Base-by-base conservation (phyloP, 768 basidiomycete genomes). In the Boletus sp. region DNA sequence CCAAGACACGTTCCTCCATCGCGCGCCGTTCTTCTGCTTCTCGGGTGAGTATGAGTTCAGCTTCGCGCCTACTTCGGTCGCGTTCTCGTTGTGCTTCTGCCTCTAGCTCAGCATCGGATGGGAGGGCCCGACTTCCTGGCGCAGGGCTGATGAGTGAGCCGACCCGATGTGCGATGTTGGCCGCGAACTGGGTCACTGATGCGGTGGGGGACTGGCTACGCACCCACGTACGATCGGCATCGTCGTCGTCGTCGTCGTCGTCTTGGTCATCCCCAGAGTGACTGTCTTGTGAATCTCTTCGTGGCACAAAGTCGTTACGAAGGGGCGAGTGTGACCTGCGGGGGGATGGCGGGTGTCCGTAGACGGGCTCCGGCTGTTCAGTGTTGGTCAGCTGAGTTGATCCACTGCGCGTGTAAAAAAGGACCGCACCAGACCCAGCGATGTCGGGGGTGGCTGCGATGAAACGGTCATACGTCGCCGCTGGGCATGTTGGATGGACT, bases 11-110 rank as follows among this genome's bases (percentile, higher is more conserved):
- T 57, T 90, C 86, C 64, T 93, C 91, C 29, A 89, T 76, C 25
- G 77, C 70, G 55, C 78, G 79, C 19, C 88, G 74, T 58, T 89
- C 85, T 49, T 84, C 79, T 0, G 88, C 84, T 68, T 93, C 90
- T 50, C 71, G 77, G 0, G 78, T 84, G 29, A 93, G 71, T 58
- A 93, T 93, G 1, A 76, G 78, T 67, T 93, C 91, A 1, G 90
- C 90, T 66, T 92, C 89, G 37, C 83, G 76, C 54, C 91, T 74
- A 59, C 85, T 87, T 40, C 77, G 74, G 60, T 92, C 90, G 41
- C 90, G 81, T 66, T 92, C 90, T 27, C 83, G 74, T 54, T 86
- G 81, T 9, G 88, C 90, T 57, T 91, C 87, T 3, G 87, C 88
- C 70, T 93, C 90, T 9, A 93, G 71, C 65, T 93, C 88, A 0